Conservation (phyloP, 768 basidiomycete species). For the Rickenella mellea region DNA sequence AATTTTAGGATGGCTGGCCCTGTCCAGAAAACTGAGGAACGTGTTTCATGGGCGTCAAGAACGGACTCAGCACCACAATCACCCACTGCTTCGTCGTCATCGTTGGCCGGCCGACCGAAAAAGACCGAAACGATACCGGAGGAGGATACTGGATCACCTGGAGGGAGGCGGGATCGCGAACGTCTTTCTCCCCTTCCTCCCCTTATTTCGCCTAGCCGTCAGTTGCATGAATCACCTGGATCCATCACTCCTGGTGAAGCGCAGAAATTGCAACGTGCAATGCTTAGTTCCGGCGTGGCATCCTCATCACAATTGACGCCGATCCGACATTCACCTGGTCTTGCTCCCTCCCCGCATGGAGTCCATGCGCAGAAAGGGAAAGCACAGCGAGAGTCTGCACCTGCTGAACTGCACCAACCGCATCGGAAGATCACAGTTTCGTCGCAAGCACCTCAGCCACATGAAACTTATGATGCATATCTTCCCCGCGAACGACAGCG, state of each 20-base stretch:
- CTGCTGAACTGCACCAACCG: constrained; percentile 36
- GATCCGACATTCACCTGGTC: too few relatives aligned
- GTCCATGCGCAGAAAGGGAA: too few relatives aligned
- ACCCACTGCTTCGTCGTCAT: constrained; percentile 20
- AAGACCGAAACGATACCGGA: neutral
- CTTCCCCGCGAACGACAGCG: neutral
- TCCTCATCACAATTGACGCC: neutral
- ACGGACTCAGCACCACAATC: constrained; percentile 22
- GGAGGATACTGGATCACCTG: neutral
- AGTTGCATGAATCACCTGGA: constrained; percentile 36
- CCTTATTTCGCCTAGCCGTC: constrained; percentile 13
- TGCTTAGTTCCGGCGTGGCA: neutral
- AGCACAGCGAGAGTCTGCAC: constrained; percentile 49
- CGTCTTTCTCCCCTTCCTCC: too few relatives aligned
- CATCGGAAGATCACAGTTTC: constrained; percentile 22
- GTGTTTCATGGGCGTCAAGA: constrained; percentile 50
- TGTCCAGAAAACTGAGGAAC: constrained; percentile 40
- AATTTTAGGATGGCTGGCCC: constrained; percentile 58
- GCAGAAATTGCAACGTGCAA: neutral
- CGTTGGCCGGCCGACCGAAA: neutral
- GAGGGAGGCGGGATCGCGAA: too few relatives aligned
- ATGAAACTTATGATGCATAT: neutral
- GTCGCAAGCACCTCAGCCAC: constrained; percentile 7
- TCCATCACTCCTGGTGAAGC: constrained; percentile 14
- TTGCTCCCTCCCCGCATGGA: neutral